Base-by-base conservation (phyloP, 306 rosid species). In the Rosa rugosa region DNA sequence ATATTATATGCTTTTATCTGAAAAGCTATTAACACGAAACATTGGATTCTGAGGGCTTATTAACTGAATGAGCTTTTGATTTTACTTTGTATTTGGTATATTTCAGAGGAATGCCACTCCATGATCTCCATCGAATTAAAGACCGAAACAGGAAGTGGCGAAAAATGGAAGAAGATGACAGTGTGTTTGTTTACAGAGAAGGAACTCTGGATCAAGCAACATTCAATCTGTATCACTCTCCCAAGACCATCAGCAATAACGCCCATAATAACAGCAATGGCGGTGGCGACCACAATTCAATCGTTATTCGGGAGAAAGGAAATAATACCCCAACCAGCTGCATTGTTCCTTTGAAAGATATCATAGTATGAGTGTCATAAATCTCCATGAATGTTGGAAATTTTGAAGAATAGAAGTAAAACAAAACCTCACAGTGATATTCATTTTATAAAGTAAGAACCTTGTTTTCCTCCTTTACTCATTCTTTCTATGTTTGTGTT, bases 111-210 rank as follows among this genome's bases (percentile, higher is more conserved):
- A 51, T 88, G 88, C 91, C 91, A 2, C 78, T 88, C 66, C 79
- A 75, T 27, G 79, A 75, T 75, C 59, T 27, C 45, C 69, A 71
- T 53, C 81, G 83, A 27, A 65, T 47, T 12, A 82, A 80, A 9
- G 91, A 88, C 46, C 69, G 75, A 38, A 83, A 62, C 72, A 72
- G 89, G 78, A 88, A 85, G 67, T 88, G 89, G 91, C 86, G 88
- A 13, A 54, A 66, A 1, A 85, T 85, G 77, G 86, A 84, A 42
- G 89, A 88, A 57, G 89, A 81, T 8, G 78, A 80, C 38, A 64
- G 79, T 41, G 54, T 85, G 60, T 85, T 85, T 71, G 89, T 86
- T 20, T 88, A 85, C 74, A 79, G 88, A 68, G 91, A 88, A 75
- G 91, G 91, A 66, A 88, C 91, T 10, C 31, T 88, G 16, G 91